A percentile compares a stretch with the other conserved stretches of the same genome.
These are phyloP conservation scores for Arxiozyma bovina DNA, from an alignment of 1,139 yeast species.

Conservation along the genomic window DNA sequence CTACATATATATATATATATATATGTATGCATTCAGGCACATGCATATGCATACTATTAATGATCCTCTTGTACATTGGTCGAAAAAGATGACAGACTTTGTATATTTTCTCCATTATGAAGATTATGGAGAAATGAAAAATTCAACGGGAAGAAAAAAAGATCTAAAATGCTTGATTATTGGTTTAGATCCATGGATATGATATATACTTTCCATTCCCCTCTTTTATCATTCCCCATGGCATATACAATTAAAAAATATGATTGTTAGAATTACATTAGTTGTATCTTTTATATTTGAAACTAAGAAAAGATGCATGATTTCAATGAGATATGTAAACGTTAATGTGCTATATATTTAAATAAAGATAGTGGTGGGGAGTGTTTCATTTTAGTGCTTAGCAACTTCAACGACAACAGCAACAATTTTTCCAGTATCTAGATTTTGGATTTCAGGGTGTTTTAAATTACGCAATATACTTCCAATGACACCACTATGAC, in stretches of 20 bases:
- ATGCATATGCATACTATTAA: too few species aligned
- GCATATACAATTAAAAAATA: neutral
- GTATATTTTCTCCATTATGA: too few species aligned
- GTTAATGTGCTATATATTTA: neutral
- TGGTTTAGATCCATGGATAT: too few species aligned
- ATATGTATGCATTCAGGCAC: neutral
- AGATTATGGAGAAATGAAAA: too few species aligned
- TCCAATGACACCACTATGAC: constrained; percentile 56
- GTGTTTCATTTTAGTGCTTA: neutral
- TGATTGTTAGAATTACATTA: neutral
- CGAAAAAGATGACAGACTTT: too few species aligned
- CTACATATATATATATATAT: neutral
- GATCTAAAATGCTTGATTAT: too few species aligned
- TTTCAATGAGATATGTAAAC: neutral
- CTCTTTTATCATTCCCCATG: too few species aligned
- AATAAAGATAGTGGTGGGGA: neutral
- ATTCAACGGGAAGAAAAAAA: too few species aligned
- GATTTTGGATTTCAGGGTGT: constrained; percentile 43
- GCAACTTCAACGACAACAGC: constrained; percentile 43
- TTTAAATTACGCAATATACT: constrained; percentile 43
- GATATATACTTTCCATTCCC: too few species aligned
- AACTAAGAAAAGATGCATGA: neutral
- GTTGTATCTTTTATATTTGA: neutral
- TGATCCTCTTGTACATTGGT: too few species aligned
- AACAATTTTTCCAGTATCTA: constrained; percentile 56